phyloP scores from a whole-genome alignment of 2,329 filamentous ascomycete species.

The Fusarium keratoplasticum region DNA sequence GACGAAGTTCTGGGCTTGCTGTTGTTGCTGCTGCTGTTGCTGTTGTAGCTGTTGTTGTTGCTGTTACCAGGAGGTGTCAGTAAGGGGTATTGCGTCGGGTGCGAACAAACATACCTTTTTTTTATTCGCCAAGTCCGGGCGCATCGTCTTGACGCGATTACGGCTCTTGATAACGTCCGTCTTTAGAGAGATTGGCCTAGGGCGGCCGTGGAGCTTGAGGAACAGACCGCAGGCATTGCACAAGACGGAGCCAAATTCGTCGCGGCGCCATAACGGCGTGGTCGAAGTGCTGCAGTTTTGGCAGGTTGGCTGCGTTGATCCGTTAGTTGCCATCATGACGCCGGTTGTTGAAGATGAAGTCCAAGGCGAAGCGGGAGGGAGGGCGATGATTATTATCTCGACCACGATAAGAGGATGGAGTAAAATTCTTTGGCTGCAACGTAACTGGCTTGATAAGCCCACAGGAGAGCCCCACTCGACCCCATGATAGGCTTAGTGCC shows the following conservation, averaged over 20 bases:
- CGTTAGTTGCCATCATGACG: constrained; percentile 66
- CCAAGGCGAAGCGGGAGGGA: constrained; percentile 44
- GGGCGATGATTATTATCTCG: constrained; percentile 50
- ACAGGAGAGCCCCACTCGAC: constrained; percentile 27
- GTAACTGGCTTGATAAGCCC: constrained; percentile 52
- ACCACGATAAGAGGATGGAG: constrained; percentile 54
- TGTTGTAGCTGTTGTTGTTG: constrained; percentile 40
- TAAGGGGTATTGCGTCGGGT: not conserved
- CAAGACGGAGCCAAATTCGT: constrained; percentile 93
- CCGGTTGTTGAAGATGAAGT: constrained; percentile 50
- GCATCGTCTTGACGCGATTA: constrained; percentile 92
- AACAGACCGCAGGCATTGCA: constrained; percentile 99
- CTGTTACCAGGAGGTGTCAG: constrained; percentile 17
- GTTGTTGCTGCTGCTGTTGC: constrained; percentile 45
- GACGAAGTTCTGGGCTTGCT: constrained; percentile 56
- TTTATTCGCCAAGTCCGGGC: constrained; percentile 81
- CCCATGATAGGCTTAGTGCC: constrained; percentile 36
- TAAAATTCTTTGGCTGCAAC: constrained; percentile 49
- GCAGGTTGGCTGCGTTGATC: constrained; percentile 87
- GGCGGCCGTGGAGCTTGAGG: constrained; percentile 93
- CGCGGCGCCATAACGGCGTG: constrained; percentile 95
- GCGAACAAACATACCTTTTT: constrained; percentile 74
- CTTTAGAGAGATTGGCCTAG: constrained; percentile 95
- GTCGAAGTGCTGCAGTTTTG: constrained; percentile 97
- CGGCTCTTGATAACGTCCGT: constrained; percentile 99